These are phyloP conservation scores for Dioszegia crocea DNA, from an alignment of 768 basidiomycete species.

Conservation along the genomic window DNA sequence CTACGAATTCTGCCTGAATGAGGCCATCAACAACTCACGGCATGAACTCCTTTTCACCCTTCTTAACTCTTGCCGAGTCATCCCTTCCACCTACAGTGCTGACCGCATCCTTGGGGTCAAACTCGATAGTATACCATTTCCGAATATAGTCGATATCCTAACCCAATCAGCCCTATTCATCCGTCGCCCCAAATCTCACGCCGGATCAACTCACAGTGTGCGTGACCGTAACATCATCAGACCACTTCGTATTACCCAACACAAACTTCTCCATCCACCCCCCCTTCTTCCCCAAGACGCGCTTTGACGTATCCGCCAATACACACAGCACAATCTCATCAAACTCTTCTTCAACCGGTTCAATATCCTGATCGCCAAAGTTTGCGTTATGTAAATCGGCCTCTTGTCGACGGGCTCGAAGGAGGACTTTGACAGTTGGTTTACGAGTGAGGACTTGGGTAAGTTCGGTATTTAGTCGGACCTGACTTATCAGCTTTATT, in stretches of 20 bases:
- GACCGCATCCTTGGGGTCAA: slow-evolving; percentile 42
- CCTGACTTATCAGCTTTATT: slow-evolving; percentile 15
- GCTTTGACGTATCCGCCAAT: slow-evolving; percentile 54
- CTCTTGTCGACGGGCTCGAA: slow-evolving; percentile 42
- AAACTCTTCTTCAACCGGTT: slow-evolving; percentile 48
- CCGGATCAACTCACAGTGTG: slow-evolving; percentile 49
- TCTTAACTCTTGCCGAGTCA: slow-evolving; percentile 43
- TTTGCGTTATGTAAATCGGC: slow-evolving; percentile 50
- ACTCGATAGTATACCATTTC: slow-evolving; percentile 50
- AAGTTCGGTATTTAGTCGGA: slow-evolving; percentile 51
- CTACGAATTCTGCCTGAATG: neutral
- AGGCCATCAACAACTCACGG: slow-evolving; percentile 31
- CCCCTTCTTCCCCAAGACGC: slow-evolving; percentile 52
- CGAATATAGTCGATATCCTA: slow-evolving; percentile 50
- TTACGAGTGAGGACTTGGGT: slow-evolving; percentile 37
- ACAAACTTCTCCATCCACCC: slow-evolving; percentile 52
- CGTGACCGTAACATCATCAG: slow-evolving; percentile 55
- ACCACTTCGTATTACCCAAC: slow-evolving; percentile 54
- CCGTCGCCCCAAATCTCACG: neutral
- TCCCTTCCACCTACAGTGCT: slow-evolving; percentile 48
- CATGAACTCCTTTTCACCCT: slow-evolving; percentile 48
- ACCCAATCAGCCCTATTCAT: neutral
- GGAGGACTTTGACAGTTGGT: slow-evolving; percentile 45
- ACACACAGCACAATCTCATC: slow-evolving; percentile 55
- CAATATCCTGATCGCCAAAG: slow-evolving; percentile 49